phyloP scores from a whole-genome alignment of 768 basidiomycete species.

The Collybia sordida region DNA sequence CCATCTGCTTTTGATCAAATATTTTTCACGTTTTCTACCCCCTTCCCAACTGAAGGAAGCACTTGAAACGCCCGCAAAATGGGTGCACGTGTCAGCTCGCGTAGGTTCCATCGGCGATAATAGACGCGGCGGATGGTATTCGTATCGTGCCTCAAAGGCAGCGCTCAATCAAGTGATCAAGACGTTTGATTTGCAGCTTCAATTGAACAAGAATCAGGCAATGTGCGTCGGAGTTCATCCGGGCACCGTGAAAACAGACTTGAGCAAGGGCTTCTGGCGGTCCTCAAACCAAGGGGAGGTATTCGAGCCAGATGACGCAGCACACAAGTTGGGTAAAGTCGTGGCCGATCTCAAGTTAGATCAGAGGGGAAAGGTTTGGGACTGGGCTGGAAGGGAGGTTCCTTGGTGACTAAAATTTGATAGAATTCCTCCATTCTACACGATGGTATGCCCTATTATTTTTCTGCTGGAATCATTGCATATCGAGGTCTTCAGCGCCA shows the following conservation, averaged over 20 bases:
- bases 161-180: constrained; percentile 64
- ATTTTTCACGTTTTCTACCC: constrained; percentile 61
- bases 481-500: no score
- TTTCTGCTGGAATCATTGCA: no score
- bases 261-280: constrained; percentile 55
- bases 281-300: constrained; percentile 33
- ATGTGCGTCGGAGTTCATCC: constrained; percentile 60
- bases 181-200: constrained; percentile 56
- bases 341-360: constrained; percentile 36
- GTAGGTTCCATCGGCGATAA: constrained; percentile 63
- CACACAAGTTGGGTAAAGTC: constrained; percentile 44
- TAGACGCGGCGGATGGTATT: constrained; percentile 59
- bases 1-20: constrained; percentile 60
- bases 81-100: constrained; percentile 61
- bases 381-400: constrained; percentile 54
- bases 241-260: constrained; percentile 58
- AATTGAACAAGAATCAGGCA: constrained; percentile 43
- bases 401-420: constrained; percentile 26
- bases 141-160: constrained; percentile 61
- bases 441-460: no score
- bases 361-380: constrained; percentile 55
- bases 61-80: constrained; percentile 40
- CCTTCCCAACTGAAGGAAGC: constrained; percentile 16
- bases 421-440: no score
- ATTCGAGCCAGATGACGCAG: constrained; percentile 53